Evolutionary conservation across 148 eudicot species (phyloP).

Genomic region (Dianthus caryophyllus): DNA sequence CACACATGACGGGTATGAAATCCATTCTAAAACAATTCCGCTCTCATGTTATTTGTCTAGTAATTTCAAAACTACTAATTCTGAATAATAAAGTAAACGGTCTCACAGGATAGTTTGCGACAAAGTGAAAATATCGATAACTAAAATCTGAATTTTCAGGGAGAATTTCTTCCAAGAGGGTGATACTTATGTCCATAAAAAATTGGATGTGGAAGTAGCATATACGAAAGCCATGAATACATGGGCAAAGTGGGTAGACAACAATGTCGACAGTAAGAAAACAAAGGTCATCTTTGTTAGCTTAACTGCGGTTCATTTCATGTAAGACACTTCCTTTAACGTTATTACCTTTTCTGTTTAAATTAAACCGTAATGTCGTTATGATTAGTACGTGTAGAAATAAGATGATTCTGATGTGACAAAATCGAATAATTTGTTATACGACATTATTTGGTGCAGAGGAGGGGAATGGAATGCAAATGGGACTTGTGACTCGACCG

Average conservation of each 20-base stretch:
- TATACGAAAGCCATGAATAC: slow-evolving; percentile 42
- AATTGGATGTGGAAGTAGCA: slow-evolving; percentile 45
- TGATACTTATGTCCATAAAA: slow-evolving; percentile 31
- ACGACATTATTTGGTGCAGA: slow-evolving; percentile 19
- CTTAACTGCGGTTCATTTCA: slow-evolving; percentile 51
- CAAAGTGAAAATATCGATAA: neutral
- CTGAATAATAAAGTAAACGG: no score
- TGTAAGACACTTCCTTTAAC: slow-evolving; percentile 18
- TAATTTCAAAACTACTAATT: no score
- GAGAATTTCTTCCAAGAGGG: slow-evolving; percentile 57
- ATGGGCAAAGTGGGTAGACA: slow-evolving; percentile 61
- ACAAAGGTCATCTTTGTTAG: slow-evolving; percentile 46
- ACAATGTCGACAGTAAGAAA: slow-evolving; percentile 29
- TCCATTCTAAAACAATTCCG: neutral
- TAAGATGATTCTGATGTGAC: neutral
- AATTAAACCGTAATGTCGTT: no score
- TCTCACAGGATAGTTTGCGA: neutral
- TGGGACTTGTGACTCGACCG: slow-evolving; percentile 50
- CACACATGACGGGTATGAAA: slow-evolving; percentile 40
- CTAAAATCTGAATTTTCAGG: slow-evolving; percentile 26
- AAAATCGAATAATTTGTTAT: neutral
- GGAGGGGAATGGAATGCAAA: slow-evolving; percentile 66
- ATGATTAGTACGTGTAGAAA: no score
- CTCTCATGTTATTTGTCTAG: neutral
- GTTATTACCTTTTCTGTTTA: no score